Evolutionary conservation across 306 rosid species (phyloP), one percentile per base, ranked within the genome.

Genomic region (Arachis stenosperma): DNA sequence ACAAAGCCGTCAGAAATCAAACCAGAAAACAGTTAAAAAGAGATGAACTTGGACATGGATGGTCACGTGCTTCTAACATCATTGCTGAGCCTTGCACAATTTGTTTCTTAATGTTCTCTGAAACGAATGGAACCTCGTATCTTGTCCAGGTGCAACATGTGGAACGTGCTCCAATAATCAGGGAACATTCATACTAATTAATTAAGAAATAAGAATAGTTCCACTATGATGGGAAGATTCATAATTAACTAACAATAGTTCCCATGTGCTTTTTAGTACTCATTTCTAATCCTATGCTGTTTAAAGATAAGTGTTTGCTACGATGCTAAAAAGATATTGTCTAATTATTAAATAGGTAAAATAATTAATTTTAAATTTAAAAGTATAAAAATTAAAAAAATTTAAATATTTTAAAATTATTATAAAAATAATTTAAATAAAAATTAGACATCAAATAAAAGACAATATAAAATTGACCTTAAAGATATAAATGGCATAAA

Each of bases 141-240:
- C 2, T 41, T 53, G 74, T 47, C 68, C 61, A 54, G 74, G 74
- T 73, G 52, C 76, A 40, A 6, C 13, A 37, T 13, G 22, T 13
- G 8, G 78, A 73, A 84, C 75, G 9, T 8, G 53, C 51, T 65
- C 39, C 57, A 43, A 46, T 51, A 43, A 9, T 41, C 17, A 55
- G 74, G 83, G 76, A 30, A 65, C 40, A 54, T 84, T 74, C 87
- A 81, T 64, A 17, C 37, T 33, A 33, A 22, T 22, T 22, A 22
- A 22, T 22, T 22, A 22, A 22, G 27, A 22, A 22, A 12, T 69
- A 30, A 3, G 74, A 69, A 61, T 11, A 12, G 44, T 47, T 68
- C 44, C 59, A 37, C 13, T 8, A 58, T 52, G 42, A 61, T n/a
- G 79, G 78, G 42, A 27, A 65, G 71, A 80, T 77, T 80, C 87